These are phyloP conservation scores for Comarum palustre DNA, from an alignment of 306 rosid genomes.

Conservation along the genomic window DNA sequence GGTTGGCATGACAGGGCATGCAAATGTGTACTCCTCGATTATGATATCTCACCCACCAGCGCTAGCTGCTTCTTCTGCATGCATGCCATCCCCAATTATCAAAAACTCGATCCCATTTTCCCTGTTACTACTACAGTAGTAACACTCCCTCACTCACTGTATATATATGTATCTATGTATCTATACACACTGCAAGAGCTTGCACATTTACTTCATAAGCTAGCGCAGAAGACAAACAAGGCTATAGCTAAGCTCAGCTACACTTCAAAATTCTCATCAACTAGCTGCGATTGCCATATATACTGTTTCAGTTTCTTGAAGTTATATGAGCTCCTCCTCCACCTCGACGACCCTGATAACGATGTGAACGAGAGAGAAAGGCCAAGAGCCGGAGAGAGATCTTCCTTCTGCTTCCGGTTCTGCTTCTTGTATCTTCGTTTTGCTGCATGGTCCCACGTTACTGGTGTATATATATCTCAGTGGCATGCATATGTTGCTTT, in stretches of 20 bases:
- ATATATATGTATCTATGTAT: not conserved
- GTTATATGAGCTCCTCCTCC: not conserved
- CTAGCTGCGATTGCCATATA: not conserved
- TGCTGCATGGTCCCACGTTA: slow-evolving; percentile 38
- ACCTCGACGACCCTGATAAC: not conserved
- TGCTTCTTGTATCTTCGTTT: slow-evolving; percentile 1
- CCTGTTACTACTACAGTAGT: not conserved
- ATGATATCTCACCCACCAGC: slow-evolving; percentile 1
- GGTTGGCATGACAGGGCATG: slow-evolving; percentile 93
- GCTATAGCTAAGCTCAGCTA: not conserved
- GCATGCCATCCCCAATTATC: slow-evolving; percentile 48
- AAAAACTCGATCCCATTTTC: not conserved
- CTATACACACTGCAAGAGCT: not conserved
- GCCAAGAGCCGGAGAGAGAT: slow-evolving; percentile 17
- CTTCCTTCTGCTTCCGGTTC: not conserved
- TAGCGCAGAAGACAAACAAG: not conserved
- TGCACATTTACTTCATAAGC: not conserved
- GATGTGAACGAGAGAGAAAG: not conserved
- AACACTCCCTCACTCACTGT: not conserved
- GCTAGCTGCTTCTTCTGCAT: slow-evolving; percentile 28
- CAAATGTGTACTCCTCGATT: slow-evolving; percentile 39
- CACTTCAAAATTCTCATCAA: not conserved
- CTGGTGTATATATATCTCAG: slow-evolving; percentile 32
- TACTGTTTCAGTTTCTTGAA: not conserved
- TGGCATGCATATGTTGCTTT: slow-evolving; percentile 67